These are phyloP conservation scores for Candida parachauliodes DNA, from an alignment of 805 yeast species.

Conservation along the genomic window DNA sequence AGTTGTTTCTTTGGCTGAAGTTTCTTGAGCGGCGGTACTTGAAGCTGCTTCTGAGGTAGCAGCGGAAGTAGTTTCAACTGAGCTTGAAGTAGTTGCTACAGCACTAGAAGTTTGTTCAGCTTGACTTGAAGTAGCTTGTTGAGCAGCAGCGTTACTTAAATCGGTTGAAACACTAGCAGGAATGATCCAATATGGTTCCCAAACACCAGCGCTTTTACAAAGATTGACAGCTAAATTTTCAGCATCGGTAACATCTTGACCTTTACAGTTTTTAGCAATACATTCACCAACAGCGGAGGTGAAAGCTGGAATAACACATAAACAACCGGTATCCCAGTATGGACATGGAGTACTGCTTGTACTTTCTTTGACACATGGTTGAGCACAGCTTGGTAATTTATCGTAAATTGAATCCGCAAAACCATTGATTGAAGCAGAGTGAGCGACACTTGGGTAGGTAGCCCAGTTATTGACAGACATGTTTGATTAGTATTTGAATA, in stretches of 20 bases:
- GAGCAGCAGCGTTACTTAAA: conserved; percentile 23
- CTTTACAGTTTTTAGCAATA: conserved; percentile 35
- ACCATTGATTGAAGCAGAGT: conserved; percentile 40
- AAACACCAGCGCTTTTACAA: conserved; percentile 33
- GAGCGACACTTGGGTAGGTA: conserved; percentile 33
- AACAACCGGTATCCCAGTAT: conserved; percentile 46
- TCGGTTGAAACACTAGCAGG: conserved; percentile 19
- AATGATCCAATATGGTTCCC: conserved; percentile 31
- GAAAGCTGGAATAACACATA: conserved; percentile 39
- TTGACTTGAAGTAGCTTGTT: conserved; percentile 2
- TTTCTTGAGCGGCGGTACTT: neutral
- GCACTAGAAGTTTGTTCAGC: neutral
- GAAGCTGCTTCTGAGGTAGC: conserved; percentile 13
- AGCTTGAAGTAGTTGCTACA: neutral
- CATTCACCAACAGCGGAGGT: conserved; percentile 33
- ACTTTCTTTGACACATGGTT: conserved; percentile 27
- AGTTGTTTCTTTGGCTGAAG: conserved; percentile 1
- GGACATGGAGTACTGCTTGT: conserved; percentile 41
- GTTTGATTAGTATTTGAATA: no score
- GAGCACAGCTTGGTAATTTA: conserved; percentile 35
- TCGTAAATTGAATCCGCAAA: conserved; percentile 37
- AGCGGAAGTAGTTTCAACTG: conserved; percentile 18
- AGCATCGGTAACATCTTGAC: conserved; percentile 27
- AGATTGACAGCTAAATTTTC: conserved; percentile 27
- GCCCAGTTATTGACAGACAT: conserved; percentile 23